phyloP scores from a whole-genome alignment of 176 grass and related monocot genomes.

The Luzula sylvatica region DNA sequence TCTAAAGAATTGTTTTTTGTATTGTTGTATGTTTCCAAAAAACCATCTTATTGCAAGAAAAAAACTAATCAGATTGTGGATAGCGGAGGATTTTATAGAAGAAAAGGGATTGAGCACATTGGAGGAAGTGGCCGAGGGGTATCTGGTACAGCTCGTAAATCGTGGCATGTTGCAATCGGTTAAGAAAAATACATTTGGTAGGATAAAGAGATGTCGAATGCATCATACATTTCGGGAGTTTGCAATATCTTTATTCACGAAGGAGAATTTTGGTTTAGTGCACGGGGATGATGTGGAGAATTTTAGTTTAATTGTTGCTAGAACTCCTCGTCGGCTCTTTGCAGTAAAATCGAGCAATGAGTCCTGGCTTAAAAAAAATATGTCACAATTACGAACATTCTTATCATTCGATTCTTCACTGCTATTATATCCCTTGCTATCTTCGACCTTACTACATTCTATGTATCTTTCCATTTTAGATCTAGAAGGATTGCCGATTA shows the following conservation, averaged over 20 bases:
- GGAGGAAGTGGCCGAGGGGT: constrained; percentile 24
- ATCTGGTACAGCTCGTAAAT: constrained; percentile 15
- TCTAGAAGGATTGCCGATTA: constrained; percentile 3
- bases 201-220: constrained; percentile 14
- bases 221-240: constrained; percentile 28
- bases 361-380: background rate
- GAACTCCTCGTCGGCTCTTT: constrained; percentile 3
- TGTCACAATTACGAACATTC: constrained; percentile 10
- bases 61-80: constrained; percentile 24
- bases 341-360: constrained; percentile 2
- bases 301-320: background rate
- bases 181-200: constrained; percentile 10
- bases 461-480: constrained; percentile 23
- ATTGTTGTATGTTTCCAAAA: constrained; percentile 29
- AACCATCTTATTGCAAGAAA: background rate
- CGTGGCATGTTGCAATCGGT: constrained; percentile 20
- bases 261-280: constrained; percentile 14
- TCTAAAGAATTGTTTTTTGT: constrained; percentile 32
- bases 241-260: constrained; percentile 4
- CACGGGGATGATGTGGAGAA: constrained; percentile 4
- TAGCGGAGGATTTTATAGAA: constrained; percentile 29
- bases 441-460: background rate
- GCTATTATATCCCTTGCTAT: constrained; percentile 4
- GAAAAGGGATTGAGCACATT: constrained; percentile 10
- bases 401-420: constrained; percentile 5